phyloP scores from a whole-genome alignment of 805 yeast genomes.

The Komagataella mondaviorum region DNA sequence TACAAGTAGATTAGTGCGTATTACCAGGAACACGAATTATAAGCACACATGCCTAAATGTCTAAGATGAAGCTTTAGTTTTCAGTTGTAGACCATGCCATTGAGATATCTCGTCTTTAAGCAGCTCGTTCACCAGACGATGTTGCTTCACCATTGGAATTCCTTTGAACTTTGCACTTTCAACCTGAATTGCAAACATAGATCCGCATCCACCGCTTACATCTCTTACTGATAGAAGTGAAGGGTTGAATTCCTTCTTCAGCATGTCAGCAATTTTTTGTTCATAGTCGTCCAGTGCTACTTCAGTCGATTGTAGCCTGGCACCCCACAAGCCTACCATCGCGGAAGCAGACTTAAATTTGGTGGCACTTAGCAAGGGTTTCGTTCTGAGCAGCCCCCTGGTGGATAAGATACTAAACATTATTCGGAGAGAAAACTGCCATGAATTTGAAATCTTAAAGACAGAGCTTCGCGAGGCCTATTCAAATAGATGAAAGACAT shows the following conservation, averaged over 20 bases:
- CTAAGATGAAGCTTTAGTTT: constrained; percentile 43
- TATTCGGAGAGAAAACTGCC: neutral
- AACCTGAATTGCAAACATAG: constrained; percentile 85
- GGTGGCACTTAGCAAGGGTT: neutral
- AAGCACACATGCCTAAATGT: neutral
- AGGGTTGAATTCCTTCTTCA: constrained; percentile 48
- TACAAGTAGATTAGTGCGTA: constrained; percentile 1
- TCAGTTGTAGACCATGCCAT: constrained; percentile 93
- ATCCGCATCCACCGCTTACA: constrained; percentile 93
- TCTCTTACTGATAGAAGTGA: constrained; percentile 54
- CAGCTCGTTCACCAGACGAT: constrained; percentile 71
- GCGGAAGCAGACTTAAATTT: neutral
- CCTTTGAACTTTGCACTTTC: constrained; percentile 69
- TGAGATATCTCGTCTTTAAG: constrained; percentile 73
- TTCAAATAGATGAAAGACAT: neutral
- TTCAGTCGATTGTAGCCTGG: neutral
- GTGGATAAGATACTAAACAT: neutral
- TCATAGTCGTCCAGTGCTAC: constrained; percentile 47
- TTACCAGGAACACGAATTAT: neutral
- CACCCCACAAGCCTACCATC: neutral
- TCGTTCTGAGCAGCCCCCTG: neutral
- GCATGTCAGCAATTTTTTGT: constrained; percentile 40
- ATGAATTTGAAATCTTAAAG: neutral
- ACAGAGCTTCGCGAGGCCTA: neutral
- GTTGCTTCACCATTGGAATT: constrained; percentile 78